Evolutionary conservation across 345 rosid species (phyloP), one percentile per base, ranked within the genome.

Genomic region (Eucalyptus albens): DNA sequence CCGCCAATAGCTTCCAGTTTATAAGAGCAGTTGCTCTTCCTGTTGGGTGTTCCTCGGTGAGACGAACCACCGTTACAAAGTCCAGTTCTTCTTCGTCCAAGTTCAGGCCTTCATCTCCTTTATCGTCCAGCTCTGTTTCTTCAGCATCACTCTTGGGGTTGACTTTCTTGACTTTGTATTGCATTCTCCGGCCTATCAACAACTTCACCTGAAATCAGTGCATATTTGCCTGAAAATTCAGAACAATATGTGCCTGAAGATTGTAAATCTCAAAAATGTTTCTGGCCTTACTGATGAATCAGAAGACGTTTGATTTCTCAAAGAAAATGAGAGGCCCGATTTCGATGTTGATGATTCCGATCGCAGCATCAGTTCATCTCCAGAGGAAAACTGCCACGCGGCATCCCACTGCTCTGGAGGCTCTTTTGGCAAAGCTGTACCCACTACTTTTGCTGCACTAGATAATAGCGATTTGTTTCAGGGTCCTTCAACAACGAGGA

Each of bases 381-480:
- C 99, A 11, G 97, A 94, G n/a, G 99, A 97, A 87, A 97, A 96
- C 24, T 89, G 89, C 99, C 99, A 97, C 3, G 92, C 93, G 0
- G 97, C 96, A 55, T 95, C 92, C 94, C 94, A 94, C 16, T 93
- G 92, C 31, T 93, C 94, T 27, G 92, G 88, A 33, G 96, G 93
- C 87, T 95, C 95, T 92, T 93, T 96, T 13, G 98, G 99, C 60
- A 89, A 93, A 27, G 95, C 98, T 40, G 97, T 96, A 92, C 95
- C 99, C 85, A 96, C 97, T 88, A 96, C 95, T 94, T 97, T 96
- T 94, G 89, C 99, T 97, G 97, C 89, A 95, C 97, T 96, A 95
- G 97, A 94, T 91, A 91, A 88, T 50, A 90, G 69, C 50, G 51
- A 33, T 31, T 69, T 65, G 87, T 86, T 53, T 87, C 88, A 90